A percentile compares a stretch with the other conserved stretches of the same genome.
Conservation (phyloP, 441 rosid species). For the Breynia disticha region DNA sequence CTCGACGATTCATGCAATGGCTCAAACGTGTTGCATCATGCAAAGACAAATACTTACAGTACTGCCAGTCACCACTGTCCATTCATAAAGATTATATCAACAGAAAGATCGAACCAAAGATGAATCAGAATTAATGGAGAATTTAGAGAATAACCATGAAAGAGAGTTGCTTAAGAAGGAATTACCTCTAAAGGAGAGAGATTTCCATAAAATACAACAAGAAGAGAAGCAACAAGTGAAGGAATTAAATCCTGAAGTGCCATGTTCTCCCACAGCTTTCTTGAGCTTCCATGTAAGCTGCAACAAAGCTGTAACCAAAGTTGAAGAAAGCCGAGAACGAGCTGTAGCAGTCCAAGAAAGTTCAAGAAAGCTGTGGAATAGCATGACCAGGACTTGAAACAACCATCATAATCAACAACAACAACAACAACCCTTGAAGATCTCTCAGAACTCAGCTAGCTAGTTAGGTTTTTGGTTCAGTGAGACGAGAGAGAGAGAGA, state of each 20-base stretch:
- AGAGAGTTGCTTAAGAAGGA: conserved; percentile 2
- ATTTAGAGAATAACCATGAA: conserved; percentile 22
- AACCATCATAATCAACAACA: no score
- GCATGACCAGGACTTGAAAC: conserved; percentile 52
- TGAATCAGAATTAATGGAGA: no score
- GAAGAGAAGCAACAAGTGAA: no score
- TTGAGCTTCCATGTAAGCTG: conserved; percentile 40
- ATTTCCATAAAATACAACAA: neutral
- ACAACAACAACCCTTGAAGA: no score
- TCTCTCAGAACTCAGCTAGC: no score
- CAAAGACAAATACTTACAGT: no score
- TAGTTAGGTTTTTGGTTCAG: neutral
- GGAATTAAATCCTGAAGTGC: conserved; percentile 37
- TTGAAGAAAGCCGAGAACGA: no score
- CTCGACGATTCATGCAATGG: neutral
- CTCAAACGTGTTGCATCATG: neutral
- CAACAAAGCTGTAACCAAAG: no score
- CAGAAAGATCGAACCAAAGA: no score
- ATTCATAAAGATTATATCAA: no score
- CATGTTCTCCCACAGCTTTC: conserved; percentile 88
- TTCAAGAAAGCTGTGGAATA: conserved; percentile 96
- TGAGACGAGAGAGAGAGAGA: conserved; percentile 6
- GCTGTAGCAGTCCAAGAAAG: conserved; percentile 33
- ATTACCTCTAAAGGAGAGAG: neutral
- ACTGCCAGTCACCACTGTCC: no score